Base-by-base conservation (phyloP, 495 filamentous ascomycete genomes). In the Umbilicaria muhlenbergii region DNA sequence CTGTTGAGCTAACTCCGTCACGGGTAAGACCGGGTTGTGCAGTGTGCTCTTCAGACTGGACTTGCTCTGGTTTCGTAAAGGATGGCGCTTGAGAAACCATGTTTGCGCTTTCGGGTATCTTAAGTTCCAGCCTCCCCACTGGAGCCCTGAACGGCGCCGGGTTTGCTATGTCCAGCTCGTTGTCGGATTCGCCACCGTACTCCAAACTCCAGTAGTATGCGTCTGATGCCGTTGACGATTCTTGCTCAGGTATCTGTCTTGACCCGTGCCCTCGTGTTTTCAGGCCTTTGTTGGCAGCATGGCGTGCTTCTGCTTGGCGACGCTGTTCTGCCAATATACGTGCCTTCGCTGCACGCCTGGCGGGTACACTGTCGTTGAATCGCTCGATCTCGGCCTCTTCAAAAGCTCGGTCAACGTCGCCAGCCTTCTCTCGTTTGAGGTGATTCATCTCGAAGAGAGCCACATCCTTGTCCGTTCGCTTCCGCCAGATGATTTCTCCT, bases 401-500 rank as follows among this genome's bases (percentile, higher is more conserved):
- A 21, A 38, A 40, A 38, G 43, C 43, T 5, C 73, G 72, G 28
- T 69, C 66, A 36, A 69, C 55, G 12, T 73, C 68, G 18, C 81
- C 81, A 13, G 64, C 60, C 52, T 73, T 69, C 44, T 89, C 86
- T 19, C 77, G 72, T 47, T 89, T 78, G 42, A 85, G 64, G 18
- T 89, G 75, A 17, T 76, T 67, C 42, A 83, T 83, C 59, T 99
- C 92, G 45, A 87, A 77, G 11, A 75, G 66, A 45, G 83, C 80
- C 45, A 95, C 80, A 50, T 86, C 79, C 39, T 77, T 78, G 5
- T 82, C 63, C 3, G 83, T 88, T 55, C 83, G 80, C 56, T 80
- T 86, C 34, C 89, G 75, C 91, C 91, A 99, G 16, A 83, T 68
- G 32, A 99, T 84, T 60, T 99, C 92, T 38, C 91, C 88, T 17